Evolutionary conservation across 257 asterid genomes (phyloP).

Genomic region (Lithospermum erythrorhizon): DNA sequence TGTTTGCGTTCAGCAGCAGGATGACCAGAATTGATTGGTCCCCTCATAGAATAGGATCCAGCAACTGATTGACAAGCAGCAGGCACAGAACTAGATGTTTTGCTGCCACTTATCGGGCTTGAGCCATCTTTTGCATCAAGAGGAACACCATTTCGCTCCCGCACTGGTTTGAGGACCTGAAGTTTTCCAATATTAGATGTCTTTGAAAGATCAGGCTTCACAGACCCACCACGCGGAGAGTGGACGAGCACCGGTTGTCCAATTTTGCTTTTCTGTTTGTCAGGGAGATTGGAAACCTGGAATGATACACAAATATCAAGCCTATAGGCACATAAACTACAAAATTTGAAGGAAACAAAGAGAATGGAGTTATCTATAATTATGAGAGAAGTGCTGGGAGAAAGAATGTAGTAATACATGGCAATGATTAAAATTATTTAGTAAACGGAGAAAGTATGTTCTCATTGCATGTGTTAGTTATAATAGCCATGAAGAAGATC

Average conservation of each 20-base stretch:
- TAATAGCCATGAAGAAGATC: no score
- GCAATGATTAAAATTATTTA: no score
- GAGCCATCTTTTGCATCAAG: constrained; percentile 35
- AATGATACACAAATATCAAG: constrained; percentile 12
- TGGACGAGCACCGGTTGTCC: constrained; percentile 47
- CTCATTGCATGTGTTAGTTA: no score
- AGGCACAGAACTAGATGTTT: constrained; percentile 20
- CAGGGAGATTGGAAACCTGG: constrained; percentile 53
- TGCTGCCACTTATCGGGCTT: constrained; percentile 35
- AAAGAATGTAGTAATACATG: no score
- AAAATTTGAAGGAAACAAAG: no score
- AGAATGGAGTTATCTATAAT: no score
- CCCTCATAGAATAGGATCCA: constrained; percentile 26
- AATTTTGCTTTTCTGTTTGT: constrained; percentile 53
- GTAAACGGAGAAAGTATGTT: no score
- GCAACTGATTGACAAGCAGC: constrained; percentile 23
- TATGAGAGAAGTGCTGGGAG: no score
- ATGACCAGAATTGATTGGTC: constrained; percentile 6
- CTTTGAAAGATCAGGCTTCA: constrained; percentile 41
- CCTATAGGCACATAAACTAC: neutral
- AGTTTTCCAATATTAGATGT: constrained; percentile 52
- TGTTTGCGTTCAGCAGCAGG: constrained; percentile 44
- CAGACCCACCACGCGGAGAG: constrained; percentile 49
- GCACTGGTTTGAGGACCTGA: constrained; percentile 54
- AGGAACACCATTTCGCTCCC: constrained; percentile 52